Base-by-base conservation (phyloP, 805 yeast genomes). In the Vanderwaltozyma verrucispora region DNA sequence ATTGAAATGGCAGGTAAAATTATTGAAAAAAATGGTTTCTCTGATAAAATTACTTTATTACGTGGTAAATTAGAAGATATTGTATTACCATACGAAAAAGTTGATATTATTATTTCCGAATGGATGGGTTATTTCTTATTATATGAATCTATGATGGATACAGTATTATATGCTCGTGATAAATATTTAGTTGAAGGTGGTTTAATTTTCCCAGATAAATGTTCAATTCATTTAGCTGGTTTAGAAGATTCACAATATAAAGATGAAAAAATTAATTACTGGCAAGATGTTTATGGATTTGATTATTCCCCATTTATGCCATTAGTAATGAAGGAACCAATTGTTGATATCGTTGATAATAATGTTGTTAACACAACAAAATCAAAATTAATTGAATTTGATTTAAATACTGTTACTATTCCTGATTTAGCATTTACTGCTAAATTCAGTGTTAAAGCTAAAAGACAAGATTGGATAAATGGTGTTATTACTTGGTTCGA, bases 61-160 rank as follows among this genome's bases (percentile, higher is more conserved):
- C 80, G 82, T 62, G 98, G 98, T 33, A 92, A 92, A 56, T 71
- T 92, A 62, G 99, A 92, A 65, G 98, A 92, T 54, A 84, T 94
- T 39, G 71, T 62, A 31, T 68, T 92, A 49, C 97, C 97, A 28
- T 88, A 72, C 47, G 77, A 77, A 39, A 69, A 82, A 57, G 99
- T 92, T 38, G 99, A 92, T 59, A 89, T 92, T 50, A 92, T 92
- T 48, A 79, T 92, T 43, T 79, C 92, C 46, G 99, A 92, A 63
- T 92, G 99, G 99, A 92, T 92, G 99, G 99, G 99, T 14, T 92
- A 92, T 63, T 92, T 92, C 55, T 64, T 94, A 49, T 70, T 94
- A 39, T 92, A 89, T 59, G 99, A 92, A 70, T 84, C 95, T 43
- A 92, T 92, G 99, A 72, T 92, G 60, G 97, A 92, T 63, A 86